Conservation (phyloP, 2,329 filamentous ascomycete species). For the Cladosporium sphaerospermum region DNA sequence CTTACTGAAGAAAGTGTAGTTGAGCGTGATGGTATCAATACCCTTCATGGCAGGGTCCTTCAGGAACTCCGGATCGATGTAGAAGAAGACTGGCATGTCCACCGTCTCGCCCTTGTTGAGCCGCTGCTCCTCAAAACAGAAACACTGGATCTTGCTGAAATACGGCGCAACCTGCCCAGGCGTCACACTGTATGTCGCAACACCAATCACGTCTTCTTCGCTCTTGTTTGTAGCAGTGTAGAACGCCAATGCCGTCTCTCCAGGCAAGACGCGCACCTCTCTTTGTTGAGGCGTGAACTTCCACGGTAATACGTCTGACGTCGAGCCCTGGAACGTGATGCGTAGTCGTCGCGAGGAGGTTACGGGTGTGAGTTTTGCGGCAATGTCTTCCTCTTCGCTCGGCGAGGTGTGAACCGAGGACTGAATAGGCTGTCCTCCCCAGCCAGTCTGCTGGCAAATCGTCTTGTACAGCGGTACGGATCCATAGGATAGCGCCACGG, state of each 20-base stretch:
- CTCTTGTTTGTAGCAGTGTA: slow-evolving; percentile 94
- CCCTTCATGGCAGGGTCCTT: slow-evolving; percentile 89
- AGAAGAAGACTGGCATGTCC: slow-evolving; percentile 99
- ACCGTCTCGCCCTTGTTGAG: slow-evolving; percentile 93
- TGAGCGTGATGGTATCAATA: slow-evolving; percentile 90
- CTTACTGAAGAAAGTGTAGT: slow-evolving; percentile 98
- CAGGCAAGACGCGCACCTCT: slow-evolving; percentile 89
- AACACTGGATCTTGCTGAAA: slow-evolving; percentile 99
- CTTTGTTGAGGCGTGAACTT: slow-evolving; percentile 96
- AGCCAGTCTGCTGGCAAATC: slow-evolving; percentile 82
- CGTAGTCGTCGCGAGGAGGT: slow-evolving; percentile 76
- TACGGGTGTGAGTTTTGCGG: slow-evolving; percentile 73
- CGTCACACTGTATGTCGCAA: slow-evolving; percentile 95
- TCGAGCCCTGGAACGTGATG: slow-evolving; percentile 92
- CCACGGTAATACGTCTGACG: slow-evolving; percentile 93
- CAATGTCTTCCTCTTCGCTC: slow-evolving; percentile 45
- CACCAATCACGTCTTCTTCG: slow-evolving; percentile 84
- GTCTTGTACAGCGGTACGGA: slow-evolving; percentile 85
- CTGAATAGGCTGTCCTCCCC: slow-evolving; percentile 87
- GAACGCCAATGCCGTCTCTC: slow-evolving; percentile 94
- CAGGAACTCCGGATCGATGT: slow-evolving; percentile 91
- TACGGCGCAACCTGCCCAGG: slow-evolving; percentile 93
- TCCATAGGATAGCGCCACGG: slow-evolving; percentile 73
- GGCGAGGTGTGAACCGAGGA: slow-evolving; percentile 59
- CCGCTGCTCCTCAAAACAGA: slow-evolving; percentile 95